These are phyloP conservation scores for Phytophthora tubulina DNA, from an alignment of 352 stramenopile genomes.

Conservation along the genomic window DNA sequence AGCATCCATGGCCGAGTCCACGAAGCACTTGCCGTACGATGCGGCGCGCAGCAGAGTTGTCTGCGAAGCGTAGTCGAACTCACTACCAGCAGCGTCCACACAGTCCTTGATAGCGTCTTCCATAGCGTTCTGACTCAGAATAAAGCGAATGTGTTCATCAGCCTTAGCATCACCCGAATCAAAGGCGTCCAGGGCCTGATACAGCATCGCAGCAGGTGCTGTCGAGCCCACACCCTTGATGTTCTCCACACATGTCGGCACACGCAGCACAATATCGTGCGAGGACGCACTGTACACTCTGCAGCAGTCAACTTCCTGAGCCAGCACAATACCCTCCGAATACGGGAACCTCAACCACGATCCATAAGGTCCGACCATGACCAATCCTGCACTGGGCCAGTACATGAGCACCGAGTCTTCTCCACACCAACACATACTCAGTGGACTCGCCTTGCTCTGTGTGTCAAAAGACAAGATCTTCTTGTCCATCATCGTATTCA, in stretches of 20 bases:
- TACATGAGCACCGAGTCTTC: conserved; percentile 92
- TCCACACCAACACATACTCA: conserved; percentile 89
- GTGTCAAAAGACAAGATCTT: conserved; percentile 93
- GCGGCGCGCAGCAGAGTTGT: conserved; percentile 84
- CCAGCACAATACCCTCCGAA: conserved; percentile 76
- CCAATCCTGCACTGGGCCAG: conserved; percentile 82
- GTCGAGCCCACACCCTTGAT: conserved; percentile 91
- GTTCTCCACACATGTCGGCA: conserved; percentile 85
- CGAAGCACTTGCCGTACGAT: conserved; percentile 92
- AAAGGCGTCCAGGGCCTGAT: conserved; percentile 90
- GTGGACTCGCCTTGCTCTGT: conserved; percentile 79
- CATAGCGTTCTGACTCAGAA: conserved; percentile 81
- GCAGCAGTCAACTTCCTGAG: conserved; percentile 78
- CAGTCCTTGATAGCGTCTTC: conserved; percentile 91
- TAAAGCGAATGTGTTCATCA: conserved; percentile 92
- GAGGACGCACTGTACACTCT: conserved; percentile 72
- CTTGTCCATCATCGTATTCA: conserved; percentile 97
- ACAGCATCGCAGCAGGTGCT: conserved; percentile 90
- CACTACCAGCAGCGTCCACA: conserved; percentile 83
- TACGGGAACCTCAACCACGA: conserved; percentile 90
- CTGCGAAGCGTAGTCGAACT: conserved; percentile 89
- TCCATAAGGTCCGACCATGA: conserved; percentile 89
- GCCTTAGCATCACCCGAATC: conserved; percentile 89
- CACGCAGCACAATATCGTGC: conserved; percentile 89
- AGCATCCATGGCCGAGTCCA: conserved; percentile 69